Percentiles rank a stretch among this genome's conserved stretches.
These are phyloP conservation scores for Chenopodium quinoa DNA, from an alignment of 148 eudicot genomes.

Conservation along the genomic window DNA sequence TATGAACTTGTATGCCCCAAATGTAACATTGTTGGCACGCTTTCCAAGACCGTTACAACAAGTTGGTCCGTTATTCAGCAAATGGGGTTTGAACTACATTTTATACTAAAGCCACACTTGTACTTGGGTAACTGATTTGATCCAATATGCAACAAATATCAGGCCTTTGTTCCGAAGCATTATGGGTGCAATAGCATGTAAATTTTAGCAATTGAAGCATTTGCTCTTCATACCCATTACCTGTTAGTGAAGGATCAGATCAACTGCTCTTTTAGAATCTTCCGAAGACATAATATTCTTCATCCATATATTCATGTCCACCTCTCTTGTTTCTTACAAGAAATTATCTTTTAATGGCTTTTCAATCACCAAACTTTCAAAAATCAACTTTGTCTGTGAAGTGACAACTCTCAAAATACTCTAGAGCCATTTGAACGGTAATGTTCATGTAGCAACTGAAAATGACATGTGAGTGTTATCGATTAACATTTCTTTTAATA, in stretches of 20 bases:
- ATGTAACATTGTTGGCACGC: no score
- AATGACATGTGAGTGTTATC: slow-evolving; percentile 63
- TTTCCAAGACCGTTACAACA: no score
- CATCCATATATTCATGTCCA: slow-evolving; percentile 79
- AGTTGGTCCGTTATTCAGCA: no score
- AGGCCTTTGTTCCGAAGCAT: slow-evolving; percentile 83
- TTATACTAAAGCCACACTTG: no score
- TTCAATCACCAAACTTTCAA: slow-evolving; percentile 69
- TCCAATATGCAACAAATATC: slow-evolving; percentile 33
- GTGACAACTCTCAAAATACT: slow-evolving; percentile 69
- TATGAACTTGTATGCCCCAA: no score
- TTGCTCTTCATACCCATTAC: slow-evolving; percentile 81
- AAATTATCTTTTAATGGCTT: slow-evolving; percentile 67
- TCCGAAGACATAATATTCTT: slow-evolving; percentile 66
- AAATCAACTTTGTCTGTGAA: slow-evolving; percentile 81
- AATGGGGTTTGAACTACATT: no score
- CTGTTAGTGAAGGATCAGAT: slow-evolving; percentile 30
- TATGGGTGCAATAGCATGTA: slow-evolving; percentile 79
- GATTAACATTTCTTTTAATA: slow-evolving; percentile 70
- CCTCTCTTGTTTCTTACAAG: slow-evolving; percentile 57
- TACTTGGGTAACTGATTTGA: no score
- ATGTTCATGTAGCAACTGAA: slow-evolving; percentile 72
- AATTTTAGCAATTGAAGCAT: slow-evolving; percentile 86
- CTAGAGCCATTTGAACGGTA: slow-evolving; percentile 79
- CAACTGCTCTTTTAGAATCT: slow-evolving; percentile 64